Percentiles rank a stretch among this genome's conserved stretches.
Conservation (phyloP, 2,329 filamentous ascomycete species). For the Verticillium longisporum region DNA sequence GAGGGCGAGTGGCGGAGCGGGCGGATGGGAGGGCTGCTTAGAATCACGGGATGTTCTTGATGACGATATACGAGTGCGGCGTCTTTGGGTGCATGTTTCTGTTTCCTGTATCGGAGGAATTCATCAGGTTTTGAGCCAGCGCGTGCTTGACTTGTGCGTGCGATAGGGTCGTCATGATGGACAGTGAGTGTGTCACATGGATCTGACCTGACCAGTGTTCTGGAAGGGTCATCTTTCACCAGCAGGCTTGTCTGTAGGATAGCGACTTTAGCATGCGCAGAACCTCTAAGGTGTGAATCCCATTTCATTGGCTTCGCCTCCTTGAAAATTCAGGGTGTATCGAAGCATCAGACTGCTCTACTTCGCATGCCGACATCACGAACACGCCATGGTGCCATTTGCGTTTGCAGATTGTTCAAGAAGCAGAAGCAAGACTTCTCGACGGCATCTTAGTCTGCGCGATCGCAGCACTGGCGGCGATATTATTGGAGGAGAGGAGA, state of each 20-base stretch:
- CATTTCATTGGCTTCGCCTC: no score
- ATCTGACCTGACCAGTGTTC: no score
- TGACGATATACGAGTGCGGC: background rate
- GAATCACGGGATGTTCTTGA: background rate
- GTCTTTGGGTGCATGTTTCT: background rate
- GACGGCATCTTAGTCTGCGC: background rate
- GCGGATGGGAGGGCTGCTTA: background rate
- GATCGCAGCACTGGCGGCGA: background rate
- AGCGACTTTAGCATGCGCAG: no score
- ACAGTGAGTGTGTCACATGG: no score
- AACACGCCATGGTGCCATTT: background rate
- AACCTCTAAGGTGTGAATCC: no score
- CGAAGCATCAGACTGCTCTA: no score
- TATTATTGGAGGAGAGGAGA: background rate
- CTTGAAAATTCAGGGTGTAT: no score
- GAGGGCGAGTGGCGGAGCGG: background rate
- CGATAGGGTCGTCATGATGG: no score
- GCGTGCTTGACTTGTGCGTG: background rate
- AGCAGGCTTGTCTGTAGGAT: no score
- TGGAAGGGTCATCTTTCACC: no score
- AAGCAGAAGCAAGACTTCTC: conserved; percentile 2
- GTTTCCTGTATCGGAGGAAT: background rate
- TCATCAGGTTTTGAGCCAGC: background rate
- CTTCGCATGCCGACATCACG: background rate
- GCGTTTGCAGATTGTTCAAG: background rate